These are phyloP conservation scores for Dactylonectria macrodidyma DNA, from an alignment of 2,329 filamentous ascomycete genomes.

Conservation along the genomic window DNA sequence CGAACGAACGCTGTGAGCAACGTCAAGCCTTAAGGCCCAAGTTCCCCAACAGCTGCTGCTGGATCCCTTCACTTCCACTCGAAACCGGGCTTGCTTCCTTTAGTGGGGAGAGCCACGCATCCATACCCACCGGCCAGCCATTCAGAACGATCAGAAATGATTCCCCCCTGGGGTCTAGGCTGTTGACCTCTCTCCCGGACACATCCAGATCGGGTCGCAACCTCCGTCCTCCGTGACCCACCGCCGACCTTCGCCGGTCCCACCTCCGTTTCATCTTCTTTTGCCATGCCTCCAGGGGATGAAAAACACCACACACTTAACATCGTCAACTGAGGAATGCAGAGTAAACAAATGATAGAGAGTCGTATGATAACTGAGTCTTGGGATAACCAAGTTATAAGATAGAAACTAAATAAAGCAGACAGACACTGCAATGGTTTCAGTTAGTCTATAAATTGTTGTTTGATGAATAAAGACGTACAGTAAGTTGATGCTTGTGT, in stretches of 20 bases:
- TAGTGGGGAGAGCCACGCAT: background rate
- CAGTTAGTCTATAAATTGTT: no score
- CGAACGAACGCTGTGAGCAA: no score
- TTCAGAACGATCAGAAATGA: background rate
- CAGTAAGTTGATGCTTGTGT: no score
- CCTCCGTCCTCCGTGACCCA: conserved; percentile 22
- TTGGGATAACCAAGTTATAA: no score
- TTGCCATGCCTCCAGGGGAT: background rate
- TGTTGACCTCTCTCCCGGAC: background rate
- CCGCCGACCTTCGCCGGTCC: conserved; percentile 6
- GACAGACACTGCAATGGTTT: no score
- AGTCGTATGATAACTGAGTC: no score
- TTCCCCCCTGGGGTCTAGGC: background rate
- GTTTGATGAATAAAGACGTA: no score
- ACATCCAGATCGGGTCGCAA: conserved; percentile 9
- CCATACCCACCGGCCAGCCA: background rate
- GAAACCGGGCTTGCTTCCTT: background rate
- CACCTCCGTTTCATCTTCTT: conserved; percentile 29
- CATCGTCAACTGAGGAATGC: no score
- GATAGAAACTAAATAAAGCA: no score
- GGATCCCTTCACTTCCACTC: background rate
- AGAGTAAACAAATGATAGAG: no score
- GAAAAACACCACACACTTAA: no score
- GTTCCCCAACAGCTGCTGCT: background rate
- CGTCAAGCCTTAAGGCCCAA: background rate